Evolutionary conservation across 2,329 filamentous ascomycete genomes (phyloP).

Genomic region (Sarocladium brachiariae): DNA sequence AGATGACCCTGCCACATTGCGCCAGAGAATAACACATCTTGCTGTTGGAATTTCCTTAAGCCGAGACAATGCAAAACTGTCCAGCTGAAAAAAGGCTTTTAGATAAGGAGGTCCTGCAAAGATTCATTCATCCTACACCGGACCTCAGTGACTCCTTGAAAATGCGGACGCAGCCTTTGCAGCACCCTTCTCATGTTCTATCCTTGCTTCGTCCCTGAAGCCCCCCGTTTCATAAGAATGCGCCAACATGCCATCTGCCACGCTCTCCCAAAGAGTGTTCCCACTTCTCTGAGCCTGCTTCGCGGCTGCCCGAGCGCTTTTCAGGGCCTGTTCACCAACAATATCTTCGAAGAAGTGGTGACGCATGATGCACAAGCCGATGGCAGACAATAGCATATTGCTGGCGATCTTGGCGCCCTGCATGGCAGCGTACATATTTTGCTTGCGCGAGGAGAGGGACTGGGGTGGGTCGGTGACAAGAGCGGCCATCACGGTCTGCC

Average conservation of each 20-base stretch:
- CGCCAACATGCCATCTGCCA: constrained; percentile 71
- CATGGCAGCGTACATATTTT: constrained; percentile 67
- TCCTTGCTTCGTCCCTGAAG: constrained; percentile 38
- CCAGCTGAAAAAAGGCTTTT: not conserved
- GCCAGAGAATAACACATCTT: no score
- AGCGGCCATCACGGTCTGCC: constrained; percentile 66
- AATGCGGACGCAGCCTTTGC: constrained; percentile 37
- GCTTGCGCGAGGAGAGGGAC: constrained; percentile 71
- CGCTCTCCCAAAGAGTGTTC: constrained; percentile 71
- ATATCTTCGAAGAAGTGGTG: constrained; percentile 75
- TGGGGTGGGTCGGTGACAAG: constrained; percentile 54
- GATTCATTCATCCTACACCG: not conserved
- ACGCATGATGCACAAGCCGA: constrained; percentile 81
- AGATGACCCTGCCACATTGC: no score
- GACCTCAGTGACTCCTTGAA: constrained; percentile 23
- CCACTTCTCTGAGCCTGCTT: constrained; percentile 63
- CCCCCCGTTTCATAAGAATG: constrained; percentile 70
- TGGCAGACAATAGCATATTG: constrained; percentile 75
- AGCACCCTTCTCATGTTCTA: constrained; percentile 34
- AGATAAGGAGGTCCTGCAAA: not conserved
- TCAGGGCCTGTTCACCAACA: constrained; percentile 72
- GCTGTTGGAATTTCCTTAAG: no score
- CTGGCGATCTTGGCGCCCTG: constrained; percentile 59
- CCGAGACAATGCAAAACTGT: not conserved
- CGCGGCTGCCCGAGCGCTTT: constrained; percentile 64